Percentiles rank a stretch among this genome's conserved stretches.
Conservation (phyloP, 2,329 filamentous ascomycete species). For the Neurospora sp. region DNA sequence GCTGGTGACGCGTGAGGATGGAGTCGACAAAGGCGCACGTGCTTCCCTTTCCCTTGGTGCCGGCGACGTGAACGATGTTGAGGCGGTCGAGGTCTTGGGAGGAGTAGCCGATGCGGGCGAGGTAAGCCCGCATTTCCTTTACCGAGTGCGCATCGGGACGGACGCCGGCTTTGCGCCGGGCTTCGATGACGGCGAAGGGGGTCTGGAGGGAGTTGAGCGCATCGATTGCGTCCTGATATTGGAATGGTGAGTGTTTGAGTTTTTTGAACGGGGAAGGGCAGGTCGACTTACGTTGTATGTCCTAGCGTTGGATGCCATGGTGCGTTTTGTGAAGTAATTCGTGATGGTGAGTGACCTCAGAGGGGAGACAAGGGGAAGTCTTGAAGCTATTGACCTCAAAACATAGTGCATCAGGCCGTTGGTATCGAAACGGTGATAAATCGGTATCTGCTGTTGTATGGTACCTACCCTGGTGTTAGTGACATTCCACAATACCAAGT, state of each 20-base stretch:
- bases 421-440: not conserved
- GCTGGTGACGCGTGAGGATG: slow-evolving; percentile 45
- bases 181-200: slow-evolving; percentile 71
- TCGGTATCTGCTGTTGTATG: not conserved
- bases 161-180: slow-evolving; percentile 63
- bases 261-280: not conserved
- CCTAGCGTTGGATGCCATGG: slow-evolving; percentile 1
- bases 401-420: not conserved
- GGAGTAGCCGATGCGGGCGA: slow-evolving; percentile 64
- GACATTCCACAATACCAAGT: not conserved
- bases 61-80: slow-evolving; percentile 60
- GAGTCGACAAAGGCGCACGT: slow-evolving; percentile 59
- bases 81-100: slow-evolving; percentile 44
- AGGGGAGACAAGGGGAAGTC: not conserved
- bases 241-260: slow-evolving; percentile 2
- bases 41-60: slow-evolving; percentile 69
- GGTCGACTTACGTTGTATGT: slow-evolving; percentile 2
- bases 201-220: slow-evolving; percentile 77
- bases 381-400: not conserved
- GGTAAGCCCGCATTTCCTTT: slow-evolving; percentile 74
- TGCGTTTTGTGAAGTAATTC: not conserved
- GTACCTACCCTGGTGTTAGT: not conserved
- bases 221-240: slow-evolving; percentile 52
- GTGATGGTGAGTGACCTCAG: not conserved
- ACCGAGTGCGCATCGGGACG: slow-evolving; percentile 63